Evolutionary conservation across 2,329 filamentous ascomycete genomes (phyloP).

Genomic region (Tothia fuscella): DNA sequence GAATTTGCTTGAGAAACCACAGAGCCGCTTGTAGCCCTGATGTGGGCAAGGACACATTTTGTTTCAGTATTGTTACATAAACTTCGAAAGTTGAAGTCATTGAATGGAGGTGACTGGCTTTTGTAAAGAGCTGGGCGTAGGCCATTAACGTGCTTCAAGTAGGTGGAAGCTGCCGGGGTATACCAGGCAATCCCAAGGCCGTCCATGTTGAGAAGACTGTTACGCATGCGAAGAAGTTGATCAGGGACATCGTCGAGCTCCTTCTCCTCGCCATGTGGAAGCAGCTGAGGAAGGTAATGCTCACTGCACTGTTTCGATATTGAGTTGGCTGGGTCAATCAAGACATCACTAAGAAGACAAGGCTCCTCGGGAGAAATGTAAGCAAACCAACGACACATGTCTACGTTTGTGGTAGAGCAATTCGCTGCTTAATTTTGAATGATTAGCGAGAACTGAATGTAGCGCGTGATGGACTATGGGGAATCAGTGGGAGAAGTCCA

Average conservation of each 20-base stretch:
- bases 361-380: slow-evolving; percentile 42
- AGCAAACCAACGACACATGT: slow-evolving; percentile 43
- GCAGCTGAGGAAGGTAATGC: slow-evolving; percentile 42
- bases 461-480: no score
- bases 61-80: slow-evolving; percentile 41
- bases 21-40: slow-evolving; percentile 38
- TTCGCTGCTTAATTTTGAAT: no score
- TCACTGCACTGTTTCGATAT: slow-evolving; percentile 28
- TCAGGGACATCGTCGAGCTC: slow-evolving; percentile 30
- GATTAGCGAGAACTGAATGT: no score
- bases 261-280: slow-evolving; percentile 31
- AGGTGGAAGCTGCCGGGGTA: slow-evolving; percentile 17
- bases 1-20: slow-evolving; percentile 37
- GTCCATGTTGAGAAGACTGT: slow-evolving; percentile 43
- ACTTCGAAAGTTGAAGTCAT: slow-evolving; percentile 42
- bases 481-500: no score
- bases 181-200: slow-evolving; percentile 43
- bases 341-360: slow-evolving; percentile 43
- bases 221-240: slow-evolving; percentile 36
- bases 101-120: slow-evolving; percentile 37
- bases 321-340: slow-evolving; percentile 32
- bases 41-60: slow-evolving; percentile 40
- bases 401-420: no score
- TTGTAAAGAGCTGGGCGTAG: slow-evolving; percentile 41
- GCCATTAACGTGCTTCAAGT: slow-evolving; percentile 21